Conservation (phyloP, 345 rosid species). For the Cardamine occulta region DNA sequence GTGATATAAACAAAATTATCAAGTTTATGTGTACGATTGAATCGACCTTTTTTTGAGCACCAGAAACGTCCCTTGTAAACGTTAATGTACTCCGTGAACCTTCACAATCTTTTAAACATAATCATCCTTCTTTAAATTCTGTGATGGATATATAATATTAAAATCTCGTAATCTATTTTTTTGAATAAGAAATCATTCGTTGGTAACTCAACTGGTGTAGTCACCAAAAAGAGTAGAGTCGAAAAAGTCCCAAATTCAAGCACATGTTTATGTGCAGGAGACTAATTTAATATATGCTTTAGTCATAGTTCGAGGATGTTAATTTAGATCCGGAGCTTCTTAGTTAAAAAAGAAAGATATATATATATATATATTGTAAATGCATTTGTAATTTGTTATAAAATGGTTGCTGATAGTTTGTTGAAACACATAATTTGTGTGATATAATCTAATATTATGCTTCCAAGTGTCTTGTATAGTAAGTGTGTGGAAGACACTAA, state of each 20-base stretch:
- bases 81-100: background rate
- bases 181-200: background rate
- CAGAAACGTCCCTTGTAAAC: background rate
- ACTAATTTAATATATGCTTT: background rate
- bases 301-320: background rate
- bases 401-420: conserved; percentile 30
- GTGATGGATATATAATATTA: background rate
- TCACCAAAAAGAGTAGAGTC: background rate
- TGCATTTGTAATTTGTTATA: conserved; percentile 14
- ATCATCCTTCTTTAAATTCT: background rate
- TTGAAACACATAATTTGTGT: conserved; percentile 36
- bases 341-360: background rate
- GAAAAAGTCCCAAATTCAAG: background rate
- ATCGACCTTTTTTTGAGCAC: background rate
- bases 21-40: conserved; percentile 9
- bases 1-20: conserved; percentile 4
- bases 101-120: conserved; percentile 3
- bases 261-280: background rate
- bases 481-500: conserved; percentile 3
- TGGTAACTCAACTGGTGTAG: background rate
- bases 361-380: background rate
- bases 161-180: background rate
- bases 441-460: conserved; percentile 16
- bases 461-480: conserved; percentile 23
- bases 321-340: background rate